phyloP scores from a whole-genome alignment of 176 grass and related monocot genomes.

The Chloris gayana region DNA sequence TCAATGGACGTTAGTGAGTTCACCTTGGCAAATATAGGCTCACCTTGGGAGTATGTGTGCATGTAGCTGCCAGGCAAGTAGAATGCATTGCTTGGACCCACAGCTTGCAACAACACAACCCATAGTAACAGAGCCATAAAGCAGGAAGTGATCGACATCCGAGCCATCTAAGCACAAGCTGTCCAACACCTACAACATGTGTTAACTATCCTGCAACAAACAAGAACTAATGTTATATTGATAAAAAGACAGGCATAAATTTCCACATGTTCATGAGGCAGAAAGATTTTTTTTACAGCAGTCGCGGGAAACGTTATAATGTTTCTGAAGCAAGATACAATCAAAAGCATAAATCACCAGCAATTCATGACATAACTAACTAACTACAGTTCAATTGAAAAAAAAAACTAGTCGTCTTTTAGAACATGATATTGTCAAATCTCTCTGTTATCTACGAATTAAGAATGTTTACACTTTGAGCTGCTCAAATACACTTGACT shows the following conservation, averaged over 20 bases:
- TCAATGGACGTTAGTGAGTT: conserved; percentile 91
- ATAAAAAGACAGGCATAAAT: conserved; percentile 3
- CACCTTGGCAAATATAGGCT: conserved; percentile 65
- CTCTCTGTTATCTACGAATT: not conserved
- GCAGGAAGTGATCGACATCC: not conserved
- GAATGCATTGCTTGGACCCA: conserved; percentile 52
- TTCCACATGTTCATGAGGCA: not conserved
- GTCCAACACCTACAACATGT: conserved; percentile 34
- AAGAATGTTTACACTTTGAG: not conserved
- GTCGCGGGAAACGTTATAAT: not conserved
- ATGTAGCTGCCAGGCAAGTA: conserved; percentile 94
- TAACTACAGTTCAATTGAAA: not conserved
- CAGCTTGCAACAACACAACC: conserved; percentile 28
- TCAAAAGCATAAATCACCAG: not conserved
- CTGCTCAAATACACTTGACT: not conserved
- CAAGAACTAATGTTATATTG: not conserved
- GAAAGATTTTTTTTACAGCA: not conserved
- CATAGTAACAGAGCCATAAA: conserved; percentile 32
- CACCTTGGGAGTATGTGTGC: conserved; percentile 69
- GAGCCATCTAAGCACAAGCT: conserved; percentile 40
- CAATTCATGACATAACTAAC: not conserved
- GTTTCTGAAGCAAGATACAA: not conserved
- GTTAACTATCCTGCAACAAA: conserved; percentile 38
- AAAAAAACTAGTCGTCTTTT: not conserved
- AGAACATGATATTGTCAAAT: not conserved